Base-by-base conservation (phyloP, 768 basidiomycete species). In the Trametes cingulata region DNA sequence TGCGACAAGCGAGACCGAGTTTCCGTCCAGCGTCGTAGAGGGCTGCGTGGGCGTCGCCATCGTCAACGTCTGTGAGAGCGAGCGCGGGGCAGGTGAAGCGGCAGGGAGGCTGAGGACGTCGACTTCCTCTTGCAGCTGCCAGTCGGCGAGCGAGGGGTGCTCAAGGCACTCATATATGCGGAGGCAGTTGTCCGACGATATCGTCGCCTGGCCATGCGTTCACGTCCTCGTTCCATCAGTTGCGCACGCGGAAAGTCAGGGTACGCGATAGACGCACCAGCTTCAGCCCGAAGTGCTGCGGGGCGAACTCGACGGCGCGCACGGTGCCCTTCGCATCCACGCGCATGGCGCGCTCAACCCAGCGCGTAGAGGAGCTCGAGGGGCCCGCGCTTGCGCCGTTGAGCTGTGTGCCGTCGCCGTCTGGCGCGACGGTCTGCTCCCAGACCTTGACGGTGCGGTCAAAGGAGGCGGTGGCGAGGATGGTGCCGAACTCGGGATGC, bases 371-470 rank as follows among this genome's bases (percentile, higher is more conserved):
- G 14, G 72, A 46, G 43, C 61, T 64, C 42, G 66, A 64, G 3
- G 60, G 42, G 42, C 29, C n/a, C 24, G 60, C 63, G 17, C 60
- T n/a, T 12, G 65, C 54, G 14, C 71, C 73, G 59, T 70, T 72
- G 33, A 67, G 40, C 49, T 72, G 67, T 33, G 65, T 52, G 41
- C 55, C 56, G 35, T 73, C 73, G 14, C 62, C 46, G 25, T 65
- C 69, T 19, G 69, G 60, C 46, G 72, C 71, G 12, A 71, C 64
- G 0, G 75, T 76, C 73, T 91, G 85, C 70, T 95, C 92, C 94
- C 94, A 98, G 15, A 99, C 83, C 73, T 95, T 92, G 56, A 95
- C 91, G 0, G 91, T 91, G 24, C 95, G 83, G 74, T 98, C 96
- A 67, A 95, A 94, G 1, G 90, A 93, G 5, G 86, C 84, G 3